A percentile compares a stretch with the other conserved stretches of the same genome.
phyloP scores from a whole-genome alignment of 2,329 filamentous ascomycete genomes.

The Bipolaris zeicola region DNA sequence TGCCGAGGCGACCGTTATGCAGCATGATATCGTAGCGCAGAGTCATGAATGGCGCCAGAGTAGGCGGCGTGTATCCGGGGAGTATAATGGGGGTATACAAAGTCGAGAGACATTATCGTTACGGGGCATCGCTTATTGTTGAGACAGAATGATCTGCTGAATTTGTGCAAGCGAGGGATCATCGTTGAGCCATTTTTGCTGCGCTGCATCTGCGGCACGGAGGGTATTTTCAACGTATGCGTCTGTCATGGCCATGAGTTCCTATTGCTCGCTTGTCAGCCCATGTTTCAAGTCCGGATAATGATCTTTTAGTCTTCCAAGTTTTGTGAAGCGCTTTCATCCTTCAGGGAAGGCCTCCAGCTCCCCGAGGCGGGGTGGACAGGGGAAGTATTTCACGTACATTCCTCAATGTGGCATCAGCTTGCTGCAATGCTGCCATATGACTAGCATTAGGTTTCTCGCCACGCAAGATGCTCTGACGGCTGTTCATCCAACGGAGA shows the following conservation, averaged over 20 bases:
- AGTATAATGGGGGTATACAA: conserved; percentile 1
- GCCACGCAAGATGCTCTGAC: conserved; percentile 58
- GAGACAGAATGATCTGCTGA: conserved; percentile 44
- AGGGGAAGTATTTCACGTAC: conserved; percentile 44
- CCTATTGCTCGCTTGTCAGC: conserved; percentile 48
- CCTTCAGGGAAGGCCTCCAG: background rate
- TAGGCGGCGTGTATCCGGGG: conserved; percentile 4
- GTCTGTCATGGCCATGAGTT: conserved; percentile 63
- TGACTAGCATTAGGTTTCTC: conserved; percentile 56
- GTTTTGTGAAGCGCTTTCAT: background rate
- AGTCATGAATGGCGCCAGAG: background rate
- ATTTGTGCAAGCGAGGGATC: conserved; percentile 63
- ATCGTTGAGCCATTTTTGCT: conserved; percentile 66
- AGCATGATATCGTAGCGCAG: conserved; percentile 1
- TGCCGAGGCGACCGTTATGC: background rate
- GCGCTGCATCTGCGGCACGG: conserved; percentile 59
- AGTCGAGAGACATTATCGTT: background rate
- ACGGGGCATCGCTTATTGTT: conserved; percentile 26
- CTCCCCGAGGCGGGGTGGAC: background rate
- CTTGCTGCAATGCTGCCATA: conserved; percentile 54
- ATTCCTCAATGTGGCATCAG: conserved; percentile 55
- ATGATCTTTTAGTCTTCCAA: background rate
- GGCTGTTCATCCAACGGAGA: conserved; percentile 62
- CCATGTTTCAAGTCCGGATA: background rate
- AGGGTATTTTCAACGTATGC: conserved; percentile 61